phyloP scores from a whole-genome alignment of 352 stramenopile genomes.

The Pythium phragmitis region DNA sequence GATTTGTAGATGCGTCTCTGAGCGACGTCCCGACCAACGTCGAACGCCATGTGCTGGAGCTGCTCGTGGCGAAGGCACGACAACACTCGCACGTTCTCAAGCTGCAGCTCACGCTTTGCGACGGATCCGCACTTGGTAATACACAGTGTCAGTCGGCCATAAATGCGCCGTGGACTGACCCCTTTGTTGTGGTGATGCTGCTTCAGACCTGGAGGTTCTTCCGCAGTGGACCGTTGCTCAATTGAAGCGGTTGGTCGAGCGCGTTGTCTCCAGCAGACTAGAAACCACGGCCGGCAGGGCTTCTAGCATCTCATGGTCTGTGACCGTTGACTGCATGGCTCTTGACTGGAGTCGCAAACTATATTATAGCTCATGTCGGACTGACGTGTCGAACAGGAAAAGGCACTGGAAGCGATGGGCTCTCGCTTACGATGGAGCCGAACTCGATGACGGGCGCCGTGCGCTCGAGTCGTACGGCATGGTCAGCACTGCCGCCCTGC shows the following conservation, averaged over 20 bases:
- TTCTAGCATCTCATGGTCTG: conserved; percentile 13
- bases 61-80: conserved; percentile 19
- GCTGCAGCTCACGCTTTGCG: conserved; percentile 11
- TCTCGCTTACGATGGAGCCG: conserved; percentile 7
- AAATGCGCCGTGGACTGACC: not conserved
- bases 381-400: conserved; percentile 13
- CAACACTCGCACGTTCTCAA: not conserved
- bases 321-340: not conserved
- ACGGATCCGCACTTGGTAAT: conserved; percentile 13
- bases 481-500: not conserved
- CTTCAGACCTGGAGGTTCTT: conserved; percentile 12
- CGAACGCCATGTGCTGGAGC: conserved; percentile 8
- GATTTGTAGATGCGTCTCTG: conserved; percentile 7
- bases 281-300: not conserved
- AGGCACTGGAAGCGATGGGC: conserved; percentile 18
- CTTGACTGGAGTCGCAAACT: not conserved
- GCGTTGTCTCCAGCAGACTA: not conserved
- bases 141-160: not conserved
- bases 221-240: conserved; percentile 17
- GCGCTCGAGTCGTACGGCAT: conserved; percentile 14
- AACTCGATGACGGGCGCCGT: conserved; percentile 8
- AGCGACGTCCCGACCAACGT: conserved; percentile 4
- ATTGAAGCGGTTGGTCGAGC: conserved; percentile 20
- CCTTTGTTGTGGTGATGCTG: not conserved
- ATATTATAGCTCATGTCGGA: not conserved